A percentile compares a stretch with the other conserved stretches of the same genome.
Evolutionary conservation across 2,329 filamentous ascomycete genomes (phyloP).

Genomic region (Hymenoscyphus linearis): DNA sequence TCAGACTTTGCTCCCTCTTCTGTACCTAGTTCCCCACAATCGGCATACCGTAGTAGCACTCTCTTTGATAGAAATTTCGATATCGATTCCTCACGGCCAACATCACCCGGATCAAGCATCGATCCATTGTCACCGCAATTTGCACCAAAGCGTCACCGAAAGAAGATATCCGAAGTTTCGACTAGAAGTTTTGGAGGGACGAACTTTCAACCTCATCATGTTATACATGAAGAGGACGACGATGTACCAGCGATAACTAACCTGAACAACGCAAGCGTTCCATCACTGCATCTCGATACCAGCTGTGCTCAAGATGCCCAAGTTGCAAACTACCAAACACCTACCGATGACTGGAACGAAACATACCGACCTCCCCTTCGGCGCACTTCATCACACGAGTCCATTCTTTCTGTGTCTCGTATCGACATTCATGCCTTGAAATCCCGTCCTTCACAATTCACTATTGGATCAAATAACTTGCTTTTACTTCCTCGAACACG

Average conservation of each 20-base stretch:
- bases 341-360: constrained; percentile 19
- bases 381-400: constrained; percentile 75
- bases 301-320: constrained; percentile 21
- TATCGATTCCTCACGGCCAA: constrained; percentile 66
- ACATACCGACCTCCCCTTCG: constrained; percentile 47
- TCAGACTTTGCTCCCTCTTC: constrained; percentile 67
- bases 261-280: constrained; percentile 18
- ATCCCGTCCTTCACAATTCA: constrained; percentile 69
- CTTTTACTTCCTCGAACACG: constrained; percentile 42
- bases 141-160: constrained; percentile 47
- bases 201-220: constrained; percentile 33
- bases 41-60: constrained; percentile 63
- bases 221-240: constrained; percentile 33
- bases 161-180: constrained; percentile 52
- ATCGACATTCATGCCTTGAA: constrained; percentile 86
- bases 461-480: constrained; percentile 44
- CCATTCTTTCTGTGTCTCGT: constrained; percentile 78
- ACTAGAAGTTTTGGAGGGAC: constrained; percentile 38
- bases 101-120: constrained; percentile 74
- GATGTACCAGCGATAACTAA: constrained; percentile 28
- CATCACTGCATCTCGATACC: constrained; percentile 21
- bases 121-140: constrained; percentile 61
- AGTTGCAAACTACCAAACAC: constrained; percentile 14
- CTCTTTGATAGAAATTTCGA: constrained; percentile 68
- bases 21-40: constrained; percentile 74